These are phyloP conservation scores for Dactylellina drechsleri DNA, from an alignment of 2,329 filamentous ascomycete genomes.

Conservation along the genomic window DNA sequence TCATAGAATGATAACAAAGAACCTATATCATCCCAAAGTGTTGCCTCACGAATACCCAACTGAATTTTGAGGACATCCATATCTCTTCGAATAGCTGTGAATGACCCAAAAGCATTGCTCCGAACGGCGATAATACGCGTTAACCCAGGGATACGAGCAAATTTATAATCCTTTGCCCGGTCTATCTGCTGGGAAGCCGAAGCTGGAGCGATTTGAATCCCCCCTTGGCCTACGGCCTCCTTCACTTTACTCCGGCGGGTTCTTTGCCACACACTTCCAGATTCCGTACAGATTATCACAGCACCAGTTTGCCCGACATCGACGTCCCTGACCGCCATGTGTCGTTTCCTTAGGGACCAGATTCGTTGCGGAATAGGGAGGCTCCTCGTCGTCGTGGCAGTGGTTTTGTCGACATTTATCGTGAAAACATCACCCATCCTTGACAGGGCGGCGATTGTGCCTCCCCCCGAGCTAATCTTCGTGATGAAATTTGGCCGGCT, in stretches of 20 bases:
- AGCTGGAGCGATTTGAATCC: conserved; percentile 60
- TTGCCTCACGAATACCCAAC: conserved; percentile 73
- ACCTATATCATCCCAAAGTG: conserved; percentile 77
- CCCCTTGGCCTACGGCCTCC: conserved; percentile 64
- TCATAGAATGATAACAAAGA: conserved; percentile 75
- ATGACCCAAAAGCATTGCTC: conserved; percentile 89
- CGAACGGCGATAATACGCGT: conserved; percentile 85
- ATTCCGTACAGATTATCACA: conserved; percentile 90
- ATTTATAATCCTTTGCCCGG: conserved; percentile 91
- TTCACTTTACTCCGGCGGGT: conserved; percentile 85
- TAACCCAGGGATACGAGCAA: conserved; percentile 86
- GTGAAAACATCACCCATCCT: conserved; percentile 88
- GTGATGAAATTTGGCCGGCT: conserved; percentile 73
- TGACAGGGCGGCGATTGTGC: conserved; percentile 89
- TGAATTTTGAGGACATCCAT: conserved; percentile 80
- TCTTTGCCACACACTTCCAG: conserved; percentile 91
- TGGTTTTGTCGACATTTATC: conserved; percentile 72
- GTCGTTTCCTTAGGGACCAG: conserved; percentile 87
- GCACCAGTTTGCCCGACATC: conserved; percentile 91
- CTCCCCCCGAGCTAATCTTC: conserved; percentile 83
- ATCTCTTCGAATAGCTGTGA: conserved; percentile 85
- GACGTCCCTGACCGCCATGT: conserved; percentile 84
- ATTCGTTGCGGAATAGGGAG: conserved; percentile 81
- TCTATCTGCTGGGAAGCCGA: conserved; percentile 61
- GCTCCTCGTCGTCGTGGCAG: conserved; percentile 68